Conservation (phyloP, 176 grass and related monocot genomes). For the Avena eriantha region DNA sequence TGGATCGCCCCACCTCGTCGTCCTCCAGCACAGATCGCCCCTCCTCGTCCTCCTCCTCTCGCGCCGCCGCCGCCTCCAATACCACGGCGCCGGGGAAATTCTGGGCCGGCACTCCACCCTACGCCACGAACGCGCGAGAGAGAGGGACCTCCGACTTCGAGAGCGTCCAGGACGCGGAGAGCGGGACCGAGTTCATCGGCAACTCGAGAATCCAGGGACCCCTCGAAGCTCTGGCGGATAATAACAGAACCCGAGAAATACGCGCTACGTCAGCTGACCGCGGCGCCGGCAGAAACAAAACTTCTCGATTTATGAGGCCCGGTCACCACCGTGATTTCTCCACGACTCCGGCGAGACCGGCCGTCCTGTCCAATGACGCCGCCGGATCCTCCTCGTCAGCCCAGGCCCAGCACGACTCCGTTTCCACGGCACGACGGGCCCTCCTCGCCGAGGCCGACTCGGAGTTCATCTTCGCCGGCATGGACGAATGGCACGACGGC, state of each 20-base stretch:
- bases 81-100: background rate
- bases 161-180: background rate
- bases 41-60: no score
- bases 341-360: background rate
- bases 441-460: conserved; percentile 11
- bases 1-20: no score
- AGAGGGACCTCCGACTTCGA: background rate
- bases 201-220: background rate
- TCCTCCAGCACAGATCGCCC: no score
- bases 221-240: background rate
- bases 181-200: background rate
- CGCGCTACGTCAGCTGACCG: background rate
- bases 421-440: background rate
- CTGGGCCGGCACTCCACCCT: background rate
- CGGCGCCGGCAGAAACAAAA: background rate
- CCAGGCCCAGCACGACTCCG: background rate
- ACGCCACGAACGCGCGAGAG: background rate
- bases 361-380: background rate
- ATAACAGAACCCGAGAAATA: background rate
- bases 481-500: conserved; percentile 21
- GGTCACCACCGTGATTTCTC: background rate
- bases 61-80: background rate
- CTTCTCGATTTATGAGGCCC: background rate
- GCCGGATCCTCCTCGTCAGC: background rate
- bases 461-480: background rate